Percentiles rank a stretch among this genome's conserved stretches.
These are phyloP conservation scores for Oryza meyeriana DNA, from an alignment of 176 grass and related monocot species.

Conservation along the genomic window DNA sequence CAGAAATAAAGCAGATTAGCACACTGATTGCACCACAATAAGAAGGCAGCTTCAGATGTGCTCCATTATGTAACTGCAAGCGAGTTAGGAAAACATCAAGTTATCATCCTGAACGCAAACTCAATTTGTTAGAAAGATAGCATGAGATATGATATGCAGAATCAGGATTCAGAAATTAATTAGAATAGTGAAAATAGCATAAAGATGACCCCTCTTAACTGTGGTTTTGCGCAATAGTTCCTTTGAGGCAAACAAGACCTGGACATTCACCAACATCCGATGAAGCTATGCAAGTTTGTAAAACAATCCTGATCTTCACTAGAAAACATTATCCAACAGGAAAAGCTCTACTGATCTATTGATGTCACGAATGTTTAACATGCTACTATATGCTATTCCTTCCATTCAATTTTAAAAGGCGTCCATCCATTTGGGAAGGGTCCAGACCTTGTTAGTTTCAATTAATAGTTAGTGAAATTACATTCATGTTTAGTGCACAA, in stretches of 20 bases:
- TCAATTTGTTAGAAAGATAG: not conserved
- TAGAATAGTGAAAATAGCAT: not conserved
- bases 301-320: not conserved
- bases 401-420: not conserved
- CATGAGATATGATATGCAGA: not conserved
- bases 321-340: not conserved
- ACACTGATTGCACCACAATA: slow-evolving; percentile 56
- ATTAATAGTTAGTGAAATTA: not conserved
- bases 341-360: not conserved
- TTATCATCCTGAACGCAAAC: slow-evolving; percentile 4
- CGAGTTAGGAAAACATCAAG: slow-evolving; percentile 9
- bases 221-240: slow-evolving; percentile 7
- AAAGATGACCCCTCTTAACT: slow-evolving; percentile 6
- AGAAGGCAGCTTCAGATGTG: slow-evolving; percentile 58
- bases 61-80: slow-evolving; percentile 54
- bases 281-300: not conserved
- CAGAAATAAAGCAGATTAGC: slow-evolving; percentile 52
- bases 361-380: not conserved
- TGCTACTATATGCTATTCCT: not conserved
- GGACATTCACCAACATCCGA: not conserved
- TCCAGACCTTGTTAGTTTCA: not conserved
- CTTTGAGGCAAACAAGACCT: not conserved
- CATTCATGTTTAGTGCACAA: not conserved
- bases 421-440: not conserved
- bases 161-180: slow-evolving; percentile 2